Percentiles rank a stretch among this genome's conserved stretches.
Conservation (phyloP, 2,329 filamentous ascomycete genomes). For the Diaporthe sp. region DNA sequence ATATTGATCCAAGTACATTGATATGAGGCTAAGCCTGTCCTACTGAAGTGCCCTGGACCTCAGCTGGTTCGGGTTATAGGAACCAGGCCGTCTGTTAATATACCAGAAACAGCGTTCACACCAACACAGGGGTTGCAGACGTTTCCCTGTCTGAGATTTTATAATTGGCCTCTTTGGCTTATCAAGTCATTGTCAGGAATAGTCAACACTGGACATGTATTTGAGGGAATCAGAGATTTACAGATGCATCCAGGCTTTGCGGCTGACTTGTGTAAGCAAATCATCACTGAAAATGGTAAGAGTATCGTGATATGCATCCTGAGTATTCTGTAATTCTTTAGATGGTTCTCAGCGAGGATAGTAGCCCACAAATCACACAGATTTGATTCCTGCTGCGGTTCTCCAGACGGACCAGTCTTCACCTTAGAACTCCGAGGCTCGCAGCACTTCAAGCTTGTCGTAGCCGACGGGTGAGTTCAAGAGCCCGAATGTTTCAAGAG, state of each 20-base stretch:
- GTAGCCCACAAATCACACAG: too few species aligned
- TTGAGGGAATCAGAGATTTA: too few species aligned
- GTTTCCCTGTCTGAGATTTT: neutral
- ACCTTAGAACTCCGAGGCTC: neutral
- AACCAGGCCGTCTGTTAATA: neutral
- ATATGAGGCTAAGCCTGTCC: neutral
- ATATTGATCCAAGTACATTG: too few species aligned
- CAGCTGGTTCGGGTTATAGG: neutral
- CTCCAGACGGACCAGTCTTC: neutral
- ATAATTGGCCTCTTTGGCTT: neutral
- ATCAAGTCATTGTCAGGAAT: neutral
- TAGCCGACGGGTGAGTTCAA: conserved; percentile 1
- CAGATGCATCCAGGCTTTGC: too few species aligned
- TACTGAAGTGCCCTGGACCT: neutral
- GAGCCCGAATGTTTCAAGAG: conserved; percentile 12
- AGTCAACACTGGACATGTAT: neutral
- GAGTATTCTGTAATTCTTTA: too few species aligned
- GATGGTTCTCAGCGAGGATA: too few species aligned
- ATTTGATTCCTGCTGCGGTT: too few species aligned
- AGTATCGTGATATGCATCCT: too few species aligned
- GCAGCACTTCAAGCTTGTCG: neutral
- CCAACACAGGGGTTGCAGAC: neutral
- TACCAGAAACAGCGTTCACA: too few species aligned
- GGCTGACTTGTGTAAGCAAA: too few species aligned
- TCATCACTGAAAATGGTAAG: too few species aligned